Base-by-base conservation (phyloP, 805 yeast species). In the Kluyveromyces siamensis region DNA sequence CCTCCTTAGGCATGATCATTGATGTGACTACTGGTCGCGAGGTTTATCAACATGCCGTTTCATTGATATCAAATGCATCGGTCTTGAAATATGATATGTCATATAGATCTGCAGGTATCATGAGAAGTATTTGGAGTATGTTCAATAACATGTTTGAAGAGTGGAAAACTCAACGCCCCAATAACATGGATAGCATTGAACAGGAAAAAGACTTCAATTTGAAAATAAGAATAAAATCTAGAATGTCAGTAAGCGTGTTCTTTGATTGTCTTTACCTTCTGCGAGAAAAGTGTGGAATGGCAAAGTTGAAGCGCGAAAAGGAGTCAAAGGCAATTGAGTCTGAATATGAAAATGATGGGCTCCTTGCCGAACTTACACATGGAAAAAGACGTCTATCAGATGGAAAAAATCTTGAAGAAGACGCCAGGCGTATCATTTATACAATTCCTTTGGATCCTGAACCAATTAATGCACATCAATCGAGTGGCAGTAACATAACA, bases 101-200 rank as follows among this genome's bases (percentile, higher is more conserved):
- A 0, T 87, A 87, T 63, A 76, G 98, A 55, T 86, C 96, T 0
- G 82, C 95, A 42, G 96, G 96, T 8, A 88, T 93, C 50, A 87
- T 93, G 93, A 78, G 85, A 59, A 89, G 89, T 60, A 83, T 89
- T 72, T 91, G 99, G 99, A 87, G 84, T 51, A 72, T 89, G 50
- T 86, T 86, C 65, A 77, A 83, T 45, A 75, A 83, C 5, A 69
- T 89, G 55, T 78, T 81, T 53, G 82, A 78, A 40, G 79, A 76
- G 52, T 65, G 68, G 68, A 66, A 66, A 59, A 36, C 65, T 65
- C 49, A 65, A 67, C 41, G 40, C 9, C n/a, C 37, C 14, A 47
- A 48, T 33, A 46, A 38, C 9, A 63, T 64, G 14, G 61, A 69
- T 30, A 68, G 71, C 39, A 50, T 47, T 37, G 40, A 27, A 2